Evolutionary conservation across 2,329 filamentous ascomycete genomes (phyloP).

Genomic region (Didymella pinodella): DNA sequence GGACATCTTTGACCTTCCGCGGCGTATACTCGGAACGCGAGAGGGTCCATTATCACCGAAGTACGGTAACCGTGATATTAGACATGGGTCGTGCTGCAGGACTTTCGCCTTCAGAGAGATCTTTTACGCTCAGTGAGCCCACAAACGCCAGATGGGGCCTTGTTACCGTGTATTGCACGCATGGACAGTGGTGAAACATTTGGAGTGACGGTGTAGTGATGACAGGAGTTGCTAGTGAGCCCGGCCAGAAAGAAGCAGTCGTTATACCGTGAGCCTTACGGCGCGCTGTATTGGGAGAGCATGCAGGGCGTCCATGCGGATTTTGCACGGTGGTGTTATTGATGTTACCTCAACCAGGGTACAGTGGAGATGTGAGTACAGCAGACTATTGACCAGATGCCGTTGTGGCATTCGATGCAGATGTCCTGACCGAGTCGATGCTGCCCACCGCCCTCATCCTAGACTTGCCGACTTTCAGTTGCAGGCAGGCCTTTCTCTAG

Average conservation of each 20-base stretch:
- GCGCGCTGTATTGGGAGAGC: conserved; percentile 5
- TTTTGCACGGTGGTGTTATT: neutral
- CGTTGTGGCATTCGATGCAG: neutral
- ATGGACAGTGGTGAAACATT: neutral
- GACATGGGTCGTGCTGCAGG: neutral
- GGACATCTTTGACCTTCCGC: conserved; percentile 1
- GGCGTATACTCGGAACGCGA: neutral
- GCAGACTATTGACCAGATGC: neutral
- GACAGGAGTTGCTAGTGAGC: neutral
- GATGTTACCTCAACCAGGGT: neutral
- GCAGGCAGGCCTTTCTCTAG: conserved; percentile 3
- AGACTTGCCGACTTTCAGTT: conserved; percentile 3
- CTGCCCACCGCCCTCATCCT: neutral
- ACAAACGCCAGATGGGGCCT: conserved; percentile 6
- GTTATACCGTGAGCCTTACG: conserved; percentile 11
- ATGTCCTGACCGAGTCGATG: neutral
- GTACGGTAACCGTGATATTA: neutral
- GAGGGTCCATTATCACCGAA: neutral
- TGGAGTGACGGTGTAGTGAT: neutral
- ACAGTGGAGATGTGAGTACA: neutral
- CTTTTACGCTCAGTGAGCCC: neutral
- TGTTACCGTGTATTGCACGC: conserved; percentile 2
- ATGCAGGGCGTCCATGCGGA: conserved; percentile 4
- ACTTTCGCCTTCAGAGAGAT: neutral
- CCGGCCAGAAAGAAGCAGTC: conserved; percentile 3